These are phyloP conservation scores for Arabidopsis arenosa DNA, from an alignment of 345 rosid species.

Conservation along the genomic window DNA sequence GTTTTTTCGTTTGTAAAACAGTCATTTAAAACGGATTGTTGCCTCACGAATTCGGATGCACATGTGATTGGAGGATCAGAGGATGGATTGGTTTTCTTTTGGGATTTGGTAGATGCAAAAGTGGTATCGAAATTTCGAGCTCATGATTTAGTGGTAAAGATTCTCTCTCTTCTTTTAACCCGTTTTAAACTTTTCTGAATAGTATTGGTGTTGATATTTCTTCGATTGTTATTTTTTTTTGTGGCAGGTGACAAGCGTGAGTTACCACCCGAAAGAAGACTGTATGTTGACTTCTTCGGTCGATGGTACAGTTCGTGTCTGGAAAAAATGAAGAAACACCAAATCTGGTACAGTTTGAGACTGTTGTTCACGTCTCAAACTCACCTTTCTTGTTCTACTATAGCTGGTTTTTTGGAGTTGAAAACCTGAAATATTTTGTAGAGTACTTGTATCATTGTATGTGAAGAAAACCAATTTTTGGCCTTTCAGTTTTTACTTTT, in stretches of 20 bases:
- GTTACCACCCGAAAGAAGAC: slow-evolving; percentile 86
- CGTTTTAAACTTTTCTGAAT: background rate
- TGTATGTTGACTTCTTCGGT: slow-evolving; percentile 89
- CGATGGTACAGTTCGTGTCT: slow-evolving; percentile 82
- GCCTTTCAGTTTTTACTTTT: too few relatives aligned
- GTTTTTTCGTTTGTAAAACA: slow-evolving; percentile 41
- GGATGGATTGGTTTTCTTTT: slow-evolving; percentile 89
- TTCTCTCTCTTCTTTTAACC: background rate
- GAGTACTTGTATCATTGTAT: background rate
- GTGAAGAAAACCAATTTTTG: too few relatives aligned
- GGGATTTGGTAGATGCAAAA: slow-evolving; percentile 96
- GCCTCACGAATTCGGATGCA: slow-evolving; percentile 86
- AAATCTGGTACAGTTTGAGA: background rate
- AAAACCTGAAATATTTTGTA: background rate
- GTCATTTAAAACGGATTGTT: slow-evolving; percentile 96
- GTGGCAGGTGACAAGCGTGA: slow-evolving; percentile 87
- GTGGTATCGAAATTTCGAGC: slow-evolving; percentile 75
- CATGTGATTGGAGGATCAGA: slow-evolving; percentile 93
- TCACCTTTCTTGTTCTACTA: background rate
- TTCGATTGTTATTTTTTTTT: background rate
- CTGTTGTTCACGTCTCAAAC: background rate
- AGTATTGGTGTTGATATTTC: background rate
- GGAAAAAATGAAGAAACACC: slow-evolving; percentile 63
- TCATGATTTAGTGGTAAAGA: slow-evolving; percentile 84
- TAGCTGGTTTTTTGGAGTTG: too few relatives aligned